Conservation (phyloP, 2,329 filamentous ascomycete species). For the Trichoderma pleuroti region DNA sequence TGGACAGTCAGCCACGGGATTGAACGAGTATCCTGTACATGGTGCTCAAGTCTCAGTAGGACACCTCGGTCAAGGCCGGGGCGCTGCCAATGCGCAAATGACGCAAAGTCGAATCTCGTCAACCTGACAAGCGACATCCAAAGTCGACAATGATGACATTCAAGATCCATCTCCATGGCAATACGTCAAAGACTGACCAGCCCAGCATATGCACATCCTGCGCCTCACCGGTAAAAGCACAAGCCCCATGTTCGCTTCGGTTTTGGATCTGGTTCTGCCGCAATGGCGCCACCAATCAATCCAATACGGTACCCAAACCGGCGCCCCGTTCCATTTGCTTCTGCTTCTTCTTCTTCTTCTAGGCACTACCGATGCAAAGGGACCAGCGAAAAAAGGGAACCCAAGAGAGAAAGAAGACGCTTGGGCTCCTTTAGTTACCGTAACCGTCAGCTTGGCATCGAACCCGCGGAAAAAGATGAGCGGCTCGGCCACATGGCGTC, state of each 20-base stretch:
- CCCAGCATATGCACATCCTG: background rate
- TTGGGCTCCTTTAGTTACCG: background rate
- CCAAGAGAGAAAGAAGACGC: background rate
- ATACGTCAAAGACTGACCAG: background rate
- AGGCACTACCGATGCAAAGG: background rate
- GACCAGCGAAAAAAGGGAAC: background rate
- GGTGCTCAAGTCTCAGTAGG: too few relatives aligned
- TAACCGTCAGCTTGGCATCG: background rate
- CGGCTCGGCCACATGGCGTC: conserved; percentile 6
- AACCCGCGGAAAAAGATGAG: conserved; percentile 7
- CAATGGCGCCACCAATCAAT: conserved; percentile 7
- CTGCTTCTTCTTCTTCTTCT: background rate
- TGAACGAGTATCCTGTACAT: background rate
- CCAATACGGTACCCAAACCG: background rate
- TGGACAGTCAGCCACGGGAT: background rate
- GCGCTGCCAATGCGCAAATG: background rate
- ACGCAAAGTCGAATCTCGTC: background rate
- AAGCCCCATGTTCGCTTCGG: background rate
- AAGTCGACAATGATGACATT: background rate
- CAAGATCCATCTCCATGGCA: background rate
- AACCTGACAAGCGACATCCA: background rate
- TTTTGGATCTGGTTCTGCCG: background rate
- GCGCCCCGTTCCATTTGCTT: background rate
- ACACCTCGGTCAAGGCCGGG: background rate
- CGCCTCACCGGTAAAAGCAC: background rate